Base-by-base conservation (phyloP, 805 yeast genomes). In the Jamesozyma piceae region DNA sequence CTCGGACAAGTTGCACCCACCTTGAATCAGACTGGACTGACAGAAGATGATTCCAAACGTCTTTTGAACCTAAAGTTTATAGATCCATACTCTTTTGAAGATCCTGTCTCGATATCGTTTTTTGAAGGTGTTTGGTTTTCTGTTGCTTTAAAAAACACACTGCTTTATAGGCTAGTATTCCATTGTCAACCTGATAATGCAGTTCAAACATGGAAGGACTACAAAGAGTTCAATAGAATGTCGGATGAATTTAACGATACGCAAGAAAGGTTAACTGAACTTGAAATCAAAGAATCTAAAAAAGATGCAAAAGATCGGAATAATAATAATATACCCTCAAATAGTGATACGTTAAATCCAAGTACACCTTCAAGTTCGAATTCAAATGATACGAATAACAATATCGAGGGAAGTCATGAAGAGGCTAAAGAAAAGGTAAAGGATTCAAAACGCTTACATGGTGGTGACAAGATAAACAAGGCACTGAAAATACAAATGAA, bases 171-270 rank as follows among this genome's bases (percentile, higher is more conserved):
- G 47, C 69, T 82, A 60, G 84, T 92, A 1, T 92, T 92, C 72
- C 89, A 89, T 49, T 78, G 86, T 48, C 98, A 94, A 58, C 99
- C 99, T 0, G 98, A 92, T 62, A 87, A 90, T 59, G 70, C 77
- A 5, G 97, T 90, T n/a, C 71, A 71, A 20, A 74, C 88, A 0
- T 92, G 99, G 99, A 74, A 74, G 43, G 95, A 87, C 43, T 92
- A 87, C 61, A 89, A 85, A 58, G 78, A 73, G 22, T 82, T 71
- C 58, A 72, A 78, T 45, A 77, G 74, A 46, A 62, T 82, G 51
- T 70, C 69, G 39, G 67, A 72, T 17, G 87, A 82, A 0, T 86
- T 86, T 55, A 44, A 48, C 8, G 49, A 51, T 6, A 52, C 49
- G 21, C 67, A 63, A 44, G 54, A 51, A 13, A 47, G 49, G 15